Percentiles rank a stretch among this genome's conserved stretches.
phyloP scores from a whole-genome alignment of 1,139 yeast species.

The Spencermartinsiella ligniputridi region DNA sequence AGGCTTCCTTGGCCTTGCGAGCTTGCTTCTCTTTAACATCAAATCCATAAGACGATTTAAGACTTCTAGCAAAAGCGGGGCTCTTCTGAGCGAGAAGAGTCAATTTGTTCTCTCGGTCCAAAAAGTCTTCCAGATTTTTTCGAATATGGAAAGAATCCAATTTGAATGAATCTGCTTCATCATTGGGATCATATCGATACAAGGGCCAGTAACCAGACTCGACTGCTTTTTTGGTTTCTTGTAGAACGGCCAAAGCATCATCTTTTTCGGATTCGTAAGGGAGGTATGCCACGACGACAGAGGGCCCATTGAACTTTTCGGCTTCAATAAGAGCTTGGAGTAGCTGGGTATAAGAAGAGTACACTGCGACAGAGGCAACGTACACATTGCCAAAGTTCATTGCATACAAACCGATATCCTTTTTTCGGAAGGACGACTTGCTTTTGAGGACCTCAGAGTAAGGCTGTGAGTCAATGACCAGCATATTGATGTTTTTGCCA shows the following conservation, averaged over 20 bases:
- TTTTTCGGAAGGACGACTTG: slow-evolving; percentile 53
- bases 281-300: slow-evolving; percentile 83
- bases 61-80: slow-evolving; percentile 75
- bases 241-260: slow-evolving; percentile 67
- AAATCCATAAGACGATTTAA: slow-evolving; percentile 59
- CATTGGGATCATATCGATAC: slow-evolving; percentile 74
- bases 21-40: slow-evolving; percentile 59
- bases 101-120: slow-evolving; percentile 85
- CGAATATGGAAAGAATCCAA: slow-evolving; percentile 81
- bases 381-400: slow-evolving; percentile 90
- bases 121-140: slow-evolving; percentile 69
- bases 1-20: slow-evolving; percentile 72
- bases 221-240: slow-evolving; percentile 85
- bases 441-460: slow-evolving; percentile 40
- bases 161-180: slow-evolving; percentile 55
- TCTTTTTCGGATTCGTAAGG: slow-evolving; percentile 69
- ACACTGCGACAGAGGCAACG: slow-evolving; percentile 93
- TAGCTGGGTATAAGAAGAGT: slow-evolving; percentile 89
- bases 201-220: slow-evolving; percentile 96
- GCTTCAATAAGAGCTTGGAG: slow-evolving; percentile 89
- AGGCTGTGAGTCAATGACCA: slow-evolving; percentile 92
- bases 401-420: slow-evolving; percentile 91
- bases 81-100: slow-evolving; percentile 65
- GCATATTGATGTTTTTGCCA: slow-evolving; percentile 74
- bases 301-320: slow-evolving; percentile 81